Conservation (phyloP, 495 filamentous ascomycete genomes). For the Neurospora intermedia region DNA sequence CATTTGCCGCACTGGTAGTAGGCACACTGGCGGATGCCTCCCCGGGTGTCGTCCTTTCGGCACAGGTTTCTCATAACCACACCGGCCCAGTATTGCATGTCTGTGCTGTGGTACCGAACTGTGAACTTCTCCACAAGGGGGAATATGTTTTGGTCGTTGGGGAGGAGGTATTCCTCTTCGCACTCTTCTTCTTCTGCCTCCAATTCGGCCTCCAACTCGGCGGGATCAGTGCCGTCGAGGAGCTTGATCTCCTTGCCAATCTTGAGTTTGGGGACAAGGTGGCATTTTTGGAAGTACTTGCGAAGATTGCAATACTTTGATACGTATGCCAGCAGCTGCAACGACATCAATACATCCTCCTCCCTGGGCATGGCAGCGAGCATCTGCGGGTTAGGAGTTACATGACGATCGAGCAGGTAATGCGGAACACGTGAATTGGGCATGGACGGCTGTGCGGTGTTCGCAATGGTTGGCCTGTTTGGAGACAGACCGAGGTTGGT, state of each 20-base stretch:
- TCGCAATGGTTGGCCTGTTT: slow-evolving; percentile 59
- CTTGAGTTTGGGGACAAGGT: slow-evolving; percentile 85
- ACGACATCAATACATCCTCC: slow-evolving; percentile 94
- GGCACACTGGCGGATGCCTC: slow-evolving; percentile 91
- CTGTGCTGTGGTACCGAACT: slow-evolving; percentile 80
- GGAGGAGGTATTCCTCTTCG: slow-evolving; percentile 83
- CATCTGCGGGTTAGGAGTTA: slow-evolving; percentile 54
- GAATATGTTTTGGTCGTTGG: slow-evolving; percentile 96
- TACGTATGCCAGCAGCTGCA: slow-evolving; percentile 95
- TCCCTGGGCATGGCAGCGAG: slow-evolving; percentile 86
- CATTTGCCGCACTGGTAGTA: slow-evolving; percentile 97
- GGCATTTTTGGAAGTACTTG: slow-evolving; percentile 88
- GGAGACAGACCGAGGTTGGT: slow-evolving; percentile 66
- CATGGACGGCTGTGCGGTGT: slow-evolving; percentile 58
- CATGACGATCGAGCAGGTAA: slow-evolving; percentile 61
- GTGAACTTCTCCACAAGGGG: slow-evolving; percentile 97
- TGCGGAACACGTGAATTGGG: slow-evolving; percentile 56
- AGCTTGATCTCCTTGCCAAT: slow-evolving; percentile 75
- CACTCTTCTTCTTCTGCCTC: slow-evolving; percentile 46
- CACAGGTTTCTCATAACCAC: slow-evolving; percentile 98
- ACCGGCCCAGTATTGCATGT: slow-evolving; percentile 99
- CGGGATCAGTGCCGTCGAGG: slow-evolving; percentile 54
- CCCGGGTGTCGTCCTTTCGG: slow-evolving; percentile 88
- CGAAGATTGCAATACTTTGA: slow-evolving; percentile 97
- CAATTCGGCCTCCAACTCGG: slow-evolving; percentile 23